Conservation (phyloP, 257 asterid genomes). For the Coffea eugenioides region DNA sequence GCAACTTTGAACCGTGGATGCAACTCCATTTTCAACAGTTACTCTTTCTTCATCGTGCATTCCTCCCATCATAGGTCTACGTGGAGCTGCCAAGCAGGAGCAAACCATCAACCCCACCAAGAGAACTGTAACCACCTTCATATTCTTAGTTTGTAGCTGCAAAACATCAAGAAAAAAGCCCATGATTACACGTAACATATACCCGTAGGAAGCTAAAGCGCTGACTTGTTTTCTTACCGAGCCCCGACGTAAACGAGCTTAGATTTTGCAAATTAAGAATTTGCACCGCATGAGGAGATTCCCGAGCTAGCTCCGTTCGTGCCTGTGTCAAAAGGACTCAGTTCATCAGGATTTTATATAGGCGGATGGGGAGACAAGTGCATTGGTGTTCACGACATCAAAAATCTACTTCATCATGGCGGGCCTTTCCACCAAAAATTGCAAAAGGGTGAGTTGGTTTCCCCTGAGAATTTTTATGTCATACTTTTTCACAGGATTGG, state of each 20-base stretch:
- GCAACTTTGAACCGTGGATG: too few species aligned
- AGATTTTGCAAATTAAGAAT: background rate
- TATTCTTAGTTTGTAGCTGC: background rate
- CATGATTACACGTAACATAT: background rate
- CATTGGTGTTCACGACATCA: background rate
- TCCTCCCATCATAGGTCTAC: background rate
- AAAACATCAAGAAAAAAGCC: background rate
- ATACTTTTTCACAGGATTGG: background rate
- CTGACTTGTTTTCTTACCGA: background rate
- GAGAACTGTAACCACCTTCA: background rate
- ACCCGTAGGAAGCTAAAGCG: background rate
- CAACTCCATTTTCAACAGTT: background rate
- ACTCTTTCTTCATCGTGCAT: background rate
- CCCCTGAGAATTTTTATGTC: background rate
- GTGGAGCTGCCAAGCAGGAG: conserved; percentile 5
- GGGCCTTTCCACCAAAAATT: conserved; percentile 24
- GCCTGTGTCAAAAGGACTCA: background rate
- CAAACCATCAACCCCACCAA: conserved; percentile 4
- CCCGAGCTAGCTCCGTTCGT: background rate
- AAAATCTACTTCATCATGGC: conserved; percentile 13
- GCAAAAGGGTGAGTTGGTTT: conserved; percentile 33
- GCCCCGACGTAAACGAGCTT: background rate
- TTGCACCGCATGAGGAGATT: background rate
- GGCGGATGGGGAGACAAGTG: background rate
- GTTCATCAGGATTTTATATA: background rate